These are phyloP conservation scores for Thelephora terrestris DNA, from an alignment of 1,284 basidiomycete species.

Conservation along the genomic window DNA sequence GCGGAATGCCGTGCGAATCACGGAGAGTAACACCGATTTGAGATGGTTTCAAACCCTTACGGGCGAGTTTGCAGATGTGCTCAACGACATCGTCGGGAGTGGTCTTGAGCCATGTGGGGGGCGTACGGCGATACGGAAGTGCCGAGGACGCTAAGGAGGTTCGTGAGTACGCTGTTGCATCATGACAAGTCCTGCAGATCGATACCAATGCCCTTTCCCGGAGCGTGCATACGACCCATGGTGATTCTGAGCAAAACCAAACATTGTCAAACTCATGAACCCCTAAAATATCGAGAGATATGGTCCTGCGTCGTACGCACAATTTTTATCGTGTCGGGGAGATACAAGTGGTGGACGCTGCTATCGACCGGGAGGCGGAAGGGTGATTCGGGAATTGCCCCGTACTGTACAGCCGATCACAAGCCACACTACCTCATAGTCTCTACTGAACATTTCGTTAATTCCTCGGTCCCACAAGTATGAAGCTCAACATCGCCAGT, in stretches of 20 bases:
- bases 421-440: background rate
- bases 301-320: background rate
- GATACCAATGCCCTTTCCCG: slow-evolving; percentile 95
- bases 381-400: background rate
- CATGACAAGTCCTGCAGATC: slow-evolving; percentile 14
- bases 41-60: slow-evolving; percentile 96
- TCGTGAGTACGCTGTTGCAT: slow-evolving; percentile 1
- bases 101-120: slow-evolving; percentile 96
- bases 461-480: slow-evolving; percentile 26
- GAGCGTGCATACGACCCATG: slow-evolving; percentile 96
- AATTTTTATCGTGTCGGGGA: background rate
- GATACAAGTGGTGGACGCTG: background rate
- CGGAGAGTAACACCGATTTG: slow-evolving; percentile 98
- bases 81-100: slow-evolving; percentile 93
- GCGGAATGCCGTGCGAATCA: slow-evolving; percentile 96
- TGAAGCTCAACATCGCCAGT: slow-evolving; percentile 99
- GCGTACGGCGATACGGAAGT: slow-evolving; percentile 92
- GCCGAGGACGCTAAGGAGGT: slow-evolving; percentile 74
- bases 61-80: slow-evolving; percentile 95
- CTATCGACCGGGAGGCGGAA: background rate
- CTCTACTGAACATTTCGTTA: background rate
- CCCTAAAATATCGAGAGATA: background rate
- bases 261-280: background rate
- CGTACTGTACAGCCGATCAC: background rate
- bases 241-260: slow-evolving; percentile 23